Conservation (phyloP, 164 flowering plant genomes). For the Kalanchoe fedtschenkoi region DNA sequence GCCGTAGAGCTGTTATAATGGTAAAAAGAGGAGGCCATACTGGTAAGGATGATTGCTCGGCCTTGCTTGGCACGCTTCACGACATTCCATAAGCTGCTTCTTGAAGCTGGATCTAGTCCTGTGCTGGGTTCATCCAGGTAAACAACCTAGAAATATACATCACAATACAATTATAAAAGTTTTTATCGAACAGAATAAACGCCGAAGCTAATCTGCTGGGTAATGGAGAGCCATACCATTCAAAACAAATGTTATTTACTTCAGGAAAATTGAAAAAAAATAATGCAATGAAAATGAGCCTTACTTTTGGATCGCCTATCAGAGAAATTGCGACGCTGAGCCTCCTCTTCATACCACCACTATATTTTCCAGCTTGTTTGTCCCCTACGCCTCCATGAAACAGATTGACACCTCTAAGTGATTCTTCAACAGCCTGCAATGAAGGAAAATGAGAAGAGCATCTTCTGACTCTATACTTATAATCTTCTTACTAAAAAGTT, state of each 20-base stretch:
- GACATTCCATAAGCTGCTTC: constrained; percentile 80
- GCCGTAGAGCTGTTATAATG: not conserved
- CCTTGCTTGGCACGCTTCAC: constrained; percentile 82
- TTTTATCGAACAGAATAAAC: not conserved
- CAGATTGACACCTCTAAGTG: constrained; percentile 77
- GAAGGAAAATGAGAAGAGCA: not conserved
- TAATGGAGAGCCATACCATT: not conserved
- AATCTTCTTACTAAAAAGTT: not conserved
- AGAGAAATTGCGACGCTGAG: constrained; percentile 95
- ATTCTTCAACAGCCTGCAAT: constrained; percentile 83
- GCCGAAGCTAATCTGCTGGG: not conserved
- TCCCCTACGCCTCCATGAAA: constrained; percentile 85
- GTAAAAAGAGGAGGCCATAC: constrained; percentile 25
- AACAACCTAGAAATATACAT: constrained; percentile 51
- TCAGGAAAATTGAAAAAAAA: too few relatives aligned
- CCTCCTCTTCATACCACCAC: constrained; percentile 99
- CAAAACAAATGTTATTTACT: not conserved
- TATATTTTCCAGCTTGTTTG: constrained; percentile 76
- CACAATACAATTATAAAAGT: not conserved
- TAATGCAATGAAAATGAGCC: constrained; percentile 1
- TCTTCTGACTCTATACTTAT: not conserved
- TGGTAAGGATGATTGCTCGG: constrained; percentile 87
- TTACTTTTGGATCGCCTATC: constrained; percentile 92
- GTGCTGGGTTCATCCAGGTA: constrained; percentile 99
- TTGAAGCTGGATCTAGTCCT: constrained; percentile 95